Percentiles rank a stretch among this genome's conserved stretches.
Conservation (phyloP, 2,329 filamentous ascomycete species). For the Rutstroemia sp. region DNA sequence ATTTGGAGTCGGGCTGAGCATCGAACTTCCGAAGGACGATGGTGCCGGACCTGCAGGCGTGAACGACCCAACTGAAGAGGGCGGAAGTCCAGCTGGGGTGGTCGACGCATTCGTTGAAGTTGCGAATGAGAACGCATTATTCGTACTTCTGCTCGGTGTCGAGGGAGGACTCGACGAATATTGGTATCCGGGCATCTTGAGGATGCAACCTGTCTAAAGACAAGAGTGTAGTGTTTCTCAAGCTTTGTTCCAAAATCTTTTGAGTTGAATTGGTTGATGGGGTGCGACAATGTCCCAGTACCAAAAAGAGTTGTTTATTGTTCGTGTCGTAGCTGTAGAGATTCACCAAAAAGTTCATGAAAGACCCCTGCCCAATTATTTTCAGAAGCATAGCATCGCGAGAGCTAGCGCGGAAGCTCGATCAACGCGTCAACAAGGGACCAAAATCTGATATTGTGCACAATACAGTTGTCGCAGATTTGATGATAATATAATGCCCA, state of each 20-base stretch:
- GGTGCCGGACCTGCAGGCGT: conserved; percentile 48
- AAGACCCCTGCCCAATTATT: conserved; percentile 5
- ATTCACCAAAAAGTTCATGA: no score
- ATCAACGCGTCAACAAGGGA: conserved; percentile 5
- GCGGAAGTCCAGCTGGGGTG: conserved; percentile 49
- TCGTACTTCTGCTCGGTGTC: conserved; percentile 29
- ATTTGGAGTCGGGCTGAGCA: conserved; percentile 29
- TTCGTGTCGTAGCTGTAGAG: no score
- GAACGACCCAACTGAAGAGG: conserved; percentile 44
- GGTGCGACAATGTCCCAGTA: no score
- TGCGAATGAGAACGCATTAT: conserved; percentile 23
- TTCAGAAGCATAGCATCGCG: conserved; percentile 6
- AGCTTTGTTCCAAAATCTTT: not conserved
- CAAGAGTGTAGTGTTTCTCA: no score
- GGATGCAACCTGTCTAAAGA: not conserved
- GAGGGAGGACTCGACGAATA: conserved; percentile 29
- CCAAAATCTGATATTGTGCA: not conserved
- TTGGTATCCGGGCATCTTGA: conserved; percentile 22
- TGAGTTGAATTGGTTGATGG: not conserved
- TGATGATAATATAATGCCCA: conserved; percentile 29
- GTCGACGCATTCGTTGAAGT: conserved; percentile 39
- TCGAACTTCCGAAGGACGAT: conserved; percentile 45
- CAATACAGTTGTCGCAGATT: conserved; percentile 1
- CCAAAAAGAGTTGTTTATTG: no score
- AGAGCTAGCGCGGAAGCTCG: conserved; percentile 7